These are phyloP conservation scores for Bipolaris bicolor DNA, from an alignment of 2,329 filamentous ascomycete species.

Conservation along the genomic window DNA sequence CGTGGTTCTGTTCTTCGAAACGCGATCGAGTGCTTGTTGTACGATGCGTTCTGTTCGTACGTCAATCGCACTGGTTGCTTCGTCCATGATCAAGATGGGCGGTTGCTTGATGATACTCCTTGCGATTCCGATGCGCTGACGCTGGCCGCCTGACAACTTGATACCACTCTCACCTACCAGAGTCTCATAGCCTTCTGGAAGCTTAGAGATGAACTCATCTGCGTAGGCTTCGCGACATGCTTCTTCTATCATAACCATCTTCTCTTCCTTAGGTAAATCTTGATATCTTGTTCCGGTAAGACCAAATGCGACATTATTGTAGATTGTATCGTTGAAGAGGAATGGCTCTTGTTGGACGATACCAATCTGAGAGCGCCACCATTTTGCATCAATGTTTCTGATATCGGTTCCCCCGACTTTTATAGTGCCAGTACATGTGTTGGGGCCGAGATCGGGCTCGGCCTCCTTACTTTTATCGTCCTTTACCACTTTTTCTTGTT, in stretches of 20 bases:
- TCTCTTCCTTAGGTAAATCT: slow-evolving; percentile 60
- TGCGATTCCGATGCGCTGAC: slow-evolving; percentile 81
- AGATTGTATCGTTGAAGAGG: slow-evolving; percentile 50
- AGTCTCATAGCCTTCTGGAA: slow-evolving; percentile 70
- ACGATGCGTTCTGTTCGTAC: slow-evolving; percentile 61
- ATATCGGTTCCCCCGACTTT: slow-evolving; percentile 38
- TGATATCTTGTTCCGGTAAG: slow-evolving; percentile 55
- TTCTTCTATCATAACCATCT: slow-evolving; percentile 59
- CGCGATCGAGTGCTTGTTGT: slow-evolving; percentile 63
- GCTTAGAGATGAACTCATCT: slow-evolving; percentile 46
- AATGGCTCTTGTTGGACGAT: slow-evolving; percentile 52
- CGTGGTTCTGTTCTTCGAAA: slow-evolving; percentile 69
- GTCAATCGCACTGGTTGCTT: slow-evolving; percentile 74
- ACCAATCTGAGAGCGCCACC: slow-evolving; percentile 56
- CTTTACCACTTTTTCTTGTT: not conserved
- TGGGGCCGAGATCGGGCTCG: slow-evolving; percentile 31
- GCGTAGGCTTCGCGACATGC: slow-evolving; percentile 50
- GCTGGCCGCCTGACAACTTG: slow-evolving; percentile 81
- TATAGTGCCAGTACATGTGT: slow-evolving; percentile 44
- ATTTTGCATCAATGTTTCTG: slow-evolving; percentile 46
- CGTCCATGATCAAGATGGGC: slow-evolving; percentile 72
- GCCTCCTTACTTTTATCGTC: slow-evolving; percentile 20
- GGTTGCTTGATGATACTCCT: slow-evolving; percentile 72
- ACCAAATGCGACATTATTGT: slow-evolving; percentile 49
- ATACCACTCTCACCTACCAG: slow-evolving; percentile 77